These are phyloP conservation scores for Plasmodium vivax DNA, from an alignment of 169 alveolate species.

Conservation along the genomic window DNA sequence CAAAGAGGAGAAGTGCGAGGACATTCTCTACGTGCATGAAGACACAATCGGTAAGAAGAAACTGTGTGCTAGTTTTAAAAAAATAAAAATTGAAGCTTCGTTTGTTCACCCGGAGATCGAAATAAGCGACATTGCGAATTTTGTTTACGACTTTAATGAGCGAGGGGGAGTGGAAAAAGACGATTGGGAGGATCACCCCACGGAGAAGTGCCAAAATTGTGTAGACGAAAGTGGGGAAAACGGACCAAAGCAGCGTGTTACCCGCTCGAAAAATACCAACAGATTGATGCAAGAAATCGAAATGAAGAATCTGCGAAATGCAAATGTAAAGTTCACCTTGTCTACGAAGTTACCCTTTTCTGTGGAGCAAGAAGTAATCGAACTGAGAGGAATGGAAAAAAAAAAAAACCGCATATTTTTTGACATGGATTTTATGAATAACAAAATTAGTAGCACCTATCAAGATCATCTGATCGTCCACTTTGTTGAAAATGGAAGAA, in stretches of 20 bases:
- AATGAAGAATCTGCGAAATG: constrained; percentile 35
- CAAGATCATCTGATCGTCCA: constrained; percentile 33
- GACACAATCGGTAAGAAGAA: constrained; percentile 34
- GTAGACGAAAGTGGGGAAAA: not conserved
- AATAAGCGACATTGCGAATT: constrained; percentile 13
- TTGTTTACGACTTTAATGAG: constrained; percentile 36
- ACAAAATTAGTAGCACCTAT: constrained; percentile 35
- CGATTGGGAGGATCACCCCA: not conserved
- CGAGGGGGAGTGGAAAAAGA: not conserved
- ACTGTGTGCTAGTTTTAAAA: constrained; percentile 24
- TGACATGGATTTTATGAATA: constrained; percentile 61
- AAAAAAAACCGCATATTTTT: constrained; percentile 34
- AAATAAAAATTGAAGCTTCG: constrained; percentile 41
- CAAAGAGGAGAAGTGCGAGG: constrained; percentile 65
- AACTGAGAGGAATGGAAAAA: constrained; percentile 32
- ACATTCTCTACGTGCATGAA: constrained; percentile 41
- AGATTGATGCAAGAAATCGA: constrained; percentile 61
- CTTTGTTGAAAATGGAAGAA: constrained; percentile 50
- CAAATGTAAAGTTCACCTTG: constrained; percentile 33
- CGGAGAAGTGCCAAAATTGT: not conserved
- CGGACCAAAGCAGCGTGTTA: not conserved
- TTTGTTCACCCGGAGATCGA: constrained; percentile 64
- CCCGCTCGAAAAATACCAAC: constrained; percentile 6
- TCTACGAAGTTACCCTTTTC: constrained; percentile 51
- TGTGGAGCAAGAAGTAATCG: constrained; percentile 39